Evolutionary conservation across 257 asterid genomes (phyloP), one percentile per base, ranked within the genome.

Genomic region (Primulina tabacum): DNA sequence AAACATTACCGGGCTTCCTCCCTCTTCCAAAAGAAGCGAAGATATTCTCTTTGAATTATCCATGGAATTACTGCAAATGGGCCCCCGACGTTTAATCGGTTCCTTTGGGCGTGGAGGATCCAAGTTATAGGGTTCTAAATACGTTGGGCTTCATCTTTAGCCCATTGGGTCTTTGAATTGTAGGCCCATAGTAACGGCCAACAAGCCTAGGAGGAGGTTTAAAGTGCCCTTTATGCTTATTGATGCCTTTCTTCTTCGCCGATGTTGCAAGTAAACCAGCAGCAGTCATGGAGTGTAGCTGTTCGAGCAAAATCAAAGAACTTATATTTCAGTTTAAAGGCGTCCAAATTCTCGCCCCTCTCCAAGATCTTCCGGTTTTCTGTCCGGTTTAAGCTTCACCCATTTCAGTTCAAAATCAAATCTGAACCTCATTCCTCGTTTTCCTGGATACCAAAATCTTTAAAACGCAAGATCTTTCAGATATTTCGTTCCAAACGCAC

Each of bases 221-320:
- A 35, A 35, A 35, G 40, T 2, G 40, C 14, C 53, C n/a, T 43
- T 40, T 40, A 2, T 3, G 17, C 52, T 40, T 3, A 10, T 11
- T 1, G n/a, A 43, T 43, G 6, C 53, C 53, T 20, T 40, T 47
- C 58, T 59, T 76, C 71, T 24, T 64, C 37, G 67, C 37, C 17
- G 79, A 70, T 74, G 83, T 67, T 34, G 26, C 74, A 67, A 11
- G 56, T 38, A 63, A 47, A 78, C 33, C 67, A 67, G 70, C 77
- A 28, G 77, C 67, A 21, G 72, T 71, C 86, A 70, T 85, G 88
- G 87, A 68, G 77, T 64, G 61, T 86, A 58, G 32, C 73, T 75
- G 53, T 86, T 35, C 80, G 79, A 40, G 85, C 82, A 24, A 76
- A 75, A 64, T 78, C 79, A 34, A 77, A 71, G 30, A 40, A 69